Evolutionary conservation across 1,284 basidiomycete genomes (phyloP).

Genomic region (Cutaneotrichosporon dermatis): DNA sequence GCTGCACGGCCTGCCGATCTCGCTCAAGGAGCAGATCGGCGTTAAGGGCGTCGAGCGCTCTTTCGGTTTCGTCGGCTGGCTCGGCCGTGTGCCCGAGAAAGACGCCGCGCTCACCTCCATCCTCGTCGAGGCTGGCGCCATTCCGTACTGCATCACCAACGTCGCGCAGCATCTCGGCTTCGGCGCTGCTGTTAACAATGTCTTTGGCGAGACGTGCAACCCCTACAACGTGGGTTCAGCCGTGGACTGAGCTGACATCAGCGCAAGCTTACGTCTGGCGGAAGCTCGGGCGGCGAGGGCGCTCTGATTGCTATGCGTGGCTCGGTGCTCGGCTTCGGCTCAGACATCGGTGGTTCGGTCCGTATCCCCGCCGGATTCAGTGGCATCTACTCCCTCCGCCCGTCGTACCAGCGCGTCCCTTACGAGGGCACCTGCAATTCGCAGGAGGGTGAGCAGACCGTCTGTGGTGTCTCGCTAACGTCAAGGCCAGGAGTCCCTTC

Average conservation of each 20-base stretch:
- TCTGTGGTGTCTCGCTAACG: constrained; percentile 57
- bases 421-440: neutral
- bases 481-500: constrained; percentile 62
- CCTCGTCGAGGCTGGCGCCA: constrained; percentile 22
- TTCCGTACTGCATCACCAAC: constrained; percentile 28
- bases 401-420: constrained; percentile 14
- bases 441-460: neutral
- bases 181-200: constrained; percentile 32
- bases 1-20: constrained; percentile 52
- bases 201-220: constrained; percentile 39
- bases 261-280: constrained; percentile 35
- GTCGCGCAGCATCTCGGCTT: constrained; percentile 1
- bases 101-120: constrained; percentile 18
- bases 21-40: constrained; percentile 40
- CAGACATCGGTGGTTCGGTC: constrained; percentile 56
- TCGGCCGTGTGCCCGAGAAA: constrained; percentile 7
- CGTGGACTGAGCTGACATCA: too few species aligned
- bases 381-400: constrained; percentile 16
- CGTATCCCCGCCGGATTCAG: constrained; percentile 29
- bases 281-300: constrained; percentile 48
- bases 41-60: neutral
- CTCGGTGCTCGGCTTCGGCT: constrained; percentile 43
- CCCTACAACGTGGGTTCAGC: constrained; percentile 35
- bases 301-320: constrained; percentile 46
- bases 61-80: neutral